Evolutionary conservation across 352 stramenopile genomes (phyloP).

Genomic region (Globisporangium cederbergense): DNA sequence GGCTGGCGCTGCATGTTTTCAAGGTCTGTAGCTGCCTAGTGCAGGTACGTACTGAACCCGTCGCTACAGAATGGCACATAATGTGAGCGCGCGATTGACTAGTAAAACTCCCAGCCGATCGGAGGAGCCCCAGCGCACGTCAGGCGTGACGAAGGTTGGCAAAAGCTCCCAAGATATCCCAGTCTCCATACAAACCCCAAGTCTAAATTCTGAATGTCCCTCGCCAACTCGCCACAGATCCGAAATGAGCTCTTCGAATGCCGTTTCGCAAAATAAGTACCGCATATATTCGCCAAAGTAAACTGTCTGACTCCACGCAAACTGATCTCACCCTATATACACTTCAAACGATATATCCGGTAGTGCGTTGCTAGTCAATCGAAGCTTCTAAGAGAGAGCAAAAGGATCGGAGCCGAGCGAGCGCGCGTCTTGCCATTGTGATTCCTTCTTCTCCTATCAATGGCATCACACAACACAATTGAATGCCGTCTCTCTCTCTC

Average conservation of each 20-base stretch:
- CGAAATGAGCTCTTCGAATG: neutral
- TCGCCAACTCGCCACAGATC: neutral
- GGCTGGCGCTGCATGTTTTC: neutral
- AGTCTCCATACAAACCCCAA: neutral
- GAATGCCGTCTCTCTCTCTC: neutral
- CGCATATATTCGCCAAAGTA: neutral
- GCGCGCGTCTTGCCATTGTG: constrained; percentile 2
- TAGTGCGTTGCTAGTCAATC: constrained; percentile 2
- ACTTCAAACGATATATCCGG: neutral
- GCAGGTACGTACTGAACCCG: neutral
- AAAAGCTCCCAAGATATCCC: neutral
- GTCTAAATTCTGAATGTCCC: constrained; percentile 4
- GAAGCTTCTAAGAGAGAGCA: neutral
- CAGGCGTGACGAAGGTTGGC: neutral
- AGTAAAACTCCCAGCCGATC: neutral
- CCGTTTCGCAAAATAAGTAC: neutral
- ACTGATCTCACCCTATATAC: neutral
- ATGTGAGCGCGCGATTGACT: neutral
- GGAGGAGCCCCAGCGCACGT: neutral
- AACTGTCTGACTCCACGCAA: neutral
- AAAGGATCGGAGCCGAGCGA: neutral
- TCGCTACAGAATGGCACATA: neutral
- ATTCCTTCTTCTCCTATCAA: constrained; percentile 8
- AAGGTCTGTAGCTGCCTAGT: neutral
- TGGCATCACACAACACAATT: neutral